phyloP scores from a whole-genome alignment of 495 filamentous ascomycete species.

The Neurospora hispaniola region DNA sequence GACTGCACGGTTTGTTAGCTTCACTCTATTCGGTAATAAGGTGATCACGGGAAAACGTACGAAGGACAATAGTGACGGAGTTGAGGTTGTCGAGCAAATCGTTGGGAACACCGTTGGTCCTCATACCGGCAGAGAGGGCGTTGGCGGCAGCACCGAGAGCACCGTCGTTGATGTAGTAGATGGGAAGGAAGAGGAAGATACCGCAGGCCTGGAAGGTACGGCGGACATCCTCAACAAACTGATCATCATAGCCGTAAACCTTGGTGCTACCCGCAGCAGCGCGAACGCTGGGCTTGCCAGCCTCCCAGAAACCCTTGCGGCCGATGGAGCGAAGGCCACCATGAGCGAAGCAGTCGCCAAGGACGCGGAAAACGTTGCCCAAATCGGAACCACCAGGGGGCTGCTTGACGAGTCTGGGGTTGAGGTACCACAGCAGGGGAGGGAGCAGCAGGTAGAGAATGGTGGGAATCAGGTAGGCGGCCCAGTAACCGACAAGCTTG shows the following conservation, averaged over 20 bases:
- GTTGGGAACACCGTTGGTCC: constrained; percentile 55
- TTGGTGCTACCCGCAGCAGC: constrained; percentile 34
- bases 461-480: constrained; percentile 56
- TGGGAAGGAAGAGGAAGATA: constrained; percentile 47
- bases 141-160: constrained; percentile 35
- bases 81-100: constrained; percentile 66
- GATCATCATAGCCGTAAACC: constrained; percentile 31
- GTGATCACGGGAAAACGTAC: constrained; percentile 8
- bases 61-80: constrained; percentile 58
- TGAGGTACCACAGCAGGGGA: constrained; percentile 37
- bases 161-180: constrained; percentile 50
- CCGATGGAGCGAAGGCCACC: constrained; percentile 39
- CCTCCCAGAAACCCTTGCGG: constrained; percentile 47
- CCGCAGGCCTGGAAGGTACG: constrained; percentile 42
- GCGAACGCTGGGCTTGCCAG: constrained; percentile 45
- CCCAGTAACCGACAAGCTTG: constrained; percentile 56
- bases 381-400: constrained; percentile 44
- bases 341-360: constrained; percentile 35
- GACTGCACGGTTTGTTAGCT: constrained; percentile 26
- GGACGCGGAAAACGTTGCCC: constrained; percentile 42
- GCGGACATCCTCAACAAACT: constrained; percentile 42
- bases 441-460: constrained; percentile 47
- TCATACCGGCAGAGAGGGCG: constrained; percentile 50
- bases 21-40: not conserved
- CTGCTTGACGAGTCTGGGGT: constrained; percentile 36